phyloP scores from a whole-genome alignment of 2,329 filamentous ascomycete genomes.

The Colletotrichum noveboracense region DNA sequence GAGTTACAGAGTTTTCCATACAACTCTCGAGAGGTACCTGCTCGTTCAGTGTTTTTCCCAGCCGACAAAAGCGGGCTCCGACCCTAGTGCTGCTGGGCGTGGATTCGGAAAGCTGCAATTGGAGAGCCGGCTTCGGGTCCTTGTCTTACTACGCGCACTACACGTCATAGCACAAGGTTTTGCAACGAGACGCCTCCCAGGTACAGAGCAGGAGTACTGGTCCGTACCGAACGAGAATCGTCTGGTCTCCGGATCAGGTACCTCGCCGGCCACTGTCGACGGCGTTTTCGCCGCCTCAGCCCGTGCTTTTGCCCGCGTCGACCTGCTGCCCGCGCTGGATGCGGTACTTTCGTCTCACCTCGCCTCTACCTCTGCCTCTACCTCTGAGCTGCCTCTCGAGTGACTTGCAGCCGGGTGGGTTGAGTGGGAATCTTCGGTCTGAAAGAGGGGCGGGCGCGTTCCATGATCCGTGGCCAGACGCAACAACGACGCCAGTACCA shows the following conservation, averaged over 20 bases:
- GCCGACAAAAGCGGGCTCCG: constrained; percentile 16
- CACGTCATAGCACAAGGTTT: constrained; percentile 16
- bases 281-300: neutral
- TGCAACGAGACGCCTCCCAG: neutral
- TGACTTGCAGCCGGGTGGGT: constrained; percentile 10
- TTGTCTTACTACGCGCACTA: constrained; percentile 19
- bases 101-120: constrained; percentile 11
- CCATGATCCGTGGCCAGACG: constrained; percentile 9
- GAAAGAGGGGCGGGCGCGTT: constrained; percentile 9
- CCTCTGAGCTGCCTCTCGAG: neutral
- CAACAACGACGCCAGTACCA: neutral
- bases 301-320: neutral
- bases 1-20: neutral
- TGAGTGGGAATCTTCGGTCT: constrained; percentile 7
- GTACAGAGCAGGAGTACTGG: neutral
- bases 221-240: neutral
- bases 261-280: neutral
- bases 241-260: constrained; percentile 10
- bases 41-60: neutral
- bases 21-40: neutral
- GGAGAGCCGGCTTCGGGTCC: constrained; percentile 10
- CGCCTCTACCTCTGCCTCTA: constrained; percentile 1
- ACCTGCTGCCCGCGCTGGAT: neutral
- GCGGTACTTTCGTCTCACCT: constrained; percentile 10
- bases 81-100: constrained; percentile 14